These are phyloP conservation scores for Lyophyllum atratum DNA, from an alignment of 768 basidiomycete genomes.

Conservation along the genomic window DNA sequence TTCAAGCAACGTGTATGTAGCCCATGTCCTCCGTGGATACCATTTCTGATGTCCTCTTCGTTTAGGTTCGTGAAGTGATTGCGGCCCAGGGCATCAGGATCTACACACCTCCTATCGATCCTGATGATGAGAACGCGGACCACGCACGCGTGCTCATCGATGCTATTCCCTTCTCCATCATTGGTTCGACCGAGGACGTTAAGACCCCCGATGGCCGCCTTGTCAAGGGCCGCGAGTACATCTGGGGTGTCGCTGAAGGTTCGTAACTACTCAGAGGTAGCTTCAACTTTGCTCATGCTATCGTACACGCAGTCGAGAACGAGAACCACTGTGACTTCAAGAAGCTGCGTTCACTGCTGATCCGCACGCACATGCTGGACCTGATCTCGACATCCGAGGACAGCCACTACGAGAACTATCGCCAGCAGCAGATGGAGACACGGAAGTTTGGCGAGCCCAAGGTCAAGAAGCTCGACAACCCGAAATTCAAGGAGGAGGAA, in stretches of 20 bases:
- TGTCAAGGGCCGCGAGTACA: slow-evolving; percentile 97
- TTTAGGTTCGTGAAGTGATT: slow-evolving; percentile 85
- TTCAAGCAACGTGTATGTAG: slow-evolving; percentile 90
- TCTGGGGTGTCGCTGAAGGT: slow-evolving; percentile 99
- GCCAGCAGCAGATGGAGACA: slow-evolving; percentile 99
- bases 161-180: slow-evolving; percentile 98
- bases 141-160: slow-evolving; percentile 85
- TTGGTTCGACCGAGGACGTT: slow-evolving; percentile 95
- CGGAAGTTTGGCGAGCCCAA: slow-evolving; percentile 98
- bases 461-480: slow-evolving; percentile 98
- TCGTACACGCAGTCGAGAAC: slow-evolving; percentile 76
- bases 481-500: slow-evolving; percentile 99
- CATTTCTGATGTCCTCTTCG: slow-evolving; percentile 10
- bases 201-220: slow-evolving; percentile 85
- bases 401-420: slow-evolving; percentile 95
- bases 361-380: slow-evolving; percentile 98
- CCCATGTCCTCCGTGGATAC: slow-evolving; percentile 5
- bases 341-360: slow-evolving; percentile 92
- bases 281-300: background rate
- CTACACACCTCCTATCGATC: slow-evolving; percentile 91
- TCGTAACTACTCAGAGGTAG: slow-evolving; percentile 17
- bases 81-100: slow-evolving; percentile 91
- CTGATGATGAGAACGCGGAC: slow-evolving; percentile 85
- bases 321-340: slow-evolving; percentile 99
- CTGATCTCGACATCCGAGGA: slow-evolving; percentile 96